These are phyloP conservation scores for Kappamyces sp. DNA, from an alignment of 192 early-diverging fungal species.

Conservation along the genomic window DNA sequence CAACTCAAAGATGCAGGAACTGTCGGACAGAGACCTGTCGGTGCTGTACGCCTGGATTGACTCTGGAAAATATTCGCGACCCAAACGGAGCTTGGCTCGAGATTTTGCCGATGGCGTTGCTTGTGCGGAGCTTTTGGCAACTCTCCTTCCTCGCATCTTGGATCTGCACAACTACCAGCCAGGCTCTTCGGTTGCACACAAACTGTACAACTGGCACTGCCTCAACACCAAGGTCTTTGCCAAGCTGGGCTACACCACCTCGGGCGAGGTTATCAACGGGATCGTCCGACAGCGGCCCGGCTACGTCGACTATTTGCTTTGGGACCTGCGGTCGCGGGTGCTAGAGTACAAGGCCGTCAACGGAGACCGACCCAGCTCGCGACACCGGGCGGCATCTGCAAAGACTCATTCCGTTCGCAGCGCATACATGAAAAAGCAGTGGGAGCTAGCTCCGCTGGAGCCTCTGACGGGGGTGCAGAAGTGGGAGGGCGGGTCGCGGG, in stretches of 20 bases:
- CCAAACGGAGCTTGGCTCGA: slow-evolving; percentile 42
- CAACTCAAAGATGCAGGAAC: too few species aligned
- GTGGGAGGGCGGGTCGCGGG: too few species aligned
- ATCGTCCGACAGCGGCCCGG: slow-evolving; percentile 40
- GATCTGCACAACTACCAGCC: slow-evolving; percentile 50
- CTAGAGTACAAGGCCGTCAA: too few species aligned
- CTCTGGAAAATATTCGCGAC: slow-evolving; percentile 40
- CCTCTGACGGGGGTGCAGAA: too few species aligned
- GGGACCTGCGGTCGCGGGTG: slow-evolving; percentile 20
- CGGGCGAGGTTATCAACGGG: slow-evolving; percentile 33
- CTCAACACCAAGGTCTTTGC: slow-evolving; percentile 46
- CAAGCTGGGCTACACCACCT: slow-evolving; percentile 29
- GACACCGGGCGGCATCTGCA: too few species aligned
- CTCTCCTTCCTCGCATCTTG: slow-evolving; percentile 42
- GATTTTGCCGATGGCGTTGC: slow-evolving; percentile 53
- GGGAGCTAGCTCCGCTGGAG: too few species aligned
- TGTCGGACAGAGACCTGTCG: slow-evolving; percentile 22
- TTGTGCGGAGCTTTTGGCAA: slow-evolving; percentile 39
- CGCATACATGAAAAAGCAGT: too few species aligned
- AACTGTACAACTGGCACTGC: slow-evolving; percentile 51
- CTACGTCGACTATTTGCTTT: slow-evolving; percentile 36
- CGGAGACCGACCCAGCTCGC: too few species aligned
- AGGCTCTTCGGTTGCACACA: slow-evolving; percentile 41
- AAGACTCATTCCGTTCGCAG: too few species aligned
- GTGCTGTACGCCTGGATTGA: slow-evolving; percentile 42